Evolutionary conservation across 2,329 filamentous ascomycete species (phyloP).

Genomic region (Xylariaceae sp.): DNA sequence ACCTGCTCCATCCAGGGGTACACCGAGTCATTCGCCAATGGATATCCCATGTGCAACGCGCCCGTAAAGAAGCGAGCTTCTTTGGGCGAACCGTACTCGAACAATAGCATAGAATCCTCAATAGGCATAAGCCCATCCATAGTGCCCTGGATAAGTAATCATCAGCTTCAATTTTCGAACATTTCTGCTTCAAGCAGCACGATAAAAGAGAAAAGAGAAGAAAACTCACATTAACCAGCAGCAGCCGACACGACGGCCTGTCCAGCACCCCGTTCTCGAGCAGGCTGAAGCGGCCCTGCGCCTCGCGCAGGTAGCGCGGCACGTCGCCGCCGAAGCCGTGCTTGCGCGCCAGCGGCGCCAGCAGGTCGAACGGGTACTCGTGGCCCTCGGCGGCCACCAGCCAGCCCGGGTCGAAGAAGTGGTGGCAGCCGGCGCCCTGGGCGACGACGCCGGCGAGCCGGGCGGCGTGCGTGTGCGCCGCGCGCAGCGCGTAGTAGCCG

Average conservation of each 20-base stretch:
- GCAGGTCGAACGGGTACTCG: conserved; percentile 56
- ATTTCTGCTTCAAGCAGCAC: too few species aligned
- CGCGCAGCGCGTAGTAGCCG: conserved; percentile 60
- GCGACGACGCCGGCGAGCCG: conserved; percentile 49
- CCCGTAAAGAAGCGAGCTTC: conserved; percentile 57
- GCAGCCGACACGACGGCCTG: conserved; percentile 37
- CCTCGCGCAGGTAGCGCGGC: conserved; percentile 46
- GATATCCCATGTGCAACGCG: conserved; percentile 61
- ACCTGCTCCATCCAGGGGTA: conserved; percentile 57
- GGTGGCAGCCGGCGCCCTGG: conserved; percentile 56
- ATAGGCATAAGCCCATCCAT: conserved; percentile 60
- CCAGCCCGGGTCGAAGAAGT: conserved; percentile 54
- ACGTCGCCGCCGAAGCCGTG: conserved; percentile 51
- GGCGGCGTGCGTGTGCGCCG: conserved; percentile 58
- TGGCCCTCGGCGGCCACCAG: conserved; percentile 54
- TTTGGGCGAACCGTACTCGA: conserved; percentile 58
- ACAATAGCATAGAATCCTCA: conserved; percentile 57
- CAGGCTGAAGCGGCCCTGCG: conserved; percentile 55
- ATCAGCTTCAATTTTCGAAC: too few species aligned
- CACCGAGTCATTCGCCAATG: conserved; percentile 46
- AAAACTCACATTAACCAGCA: conserved; percentile 51
- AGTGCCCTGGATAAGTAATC: conserved; percentile 38
- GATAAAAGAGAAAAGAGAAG: background rate
- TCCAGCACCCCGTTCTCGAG: conserved; percentile 52
- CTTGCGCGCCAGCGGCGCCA: conserved; percentile 51